Evolutionary conservation across 768 basidiomycete species (phyloP), one percentile per base, ranked within the genome.

Genomic region (Tulasnella calospora): DNA sequence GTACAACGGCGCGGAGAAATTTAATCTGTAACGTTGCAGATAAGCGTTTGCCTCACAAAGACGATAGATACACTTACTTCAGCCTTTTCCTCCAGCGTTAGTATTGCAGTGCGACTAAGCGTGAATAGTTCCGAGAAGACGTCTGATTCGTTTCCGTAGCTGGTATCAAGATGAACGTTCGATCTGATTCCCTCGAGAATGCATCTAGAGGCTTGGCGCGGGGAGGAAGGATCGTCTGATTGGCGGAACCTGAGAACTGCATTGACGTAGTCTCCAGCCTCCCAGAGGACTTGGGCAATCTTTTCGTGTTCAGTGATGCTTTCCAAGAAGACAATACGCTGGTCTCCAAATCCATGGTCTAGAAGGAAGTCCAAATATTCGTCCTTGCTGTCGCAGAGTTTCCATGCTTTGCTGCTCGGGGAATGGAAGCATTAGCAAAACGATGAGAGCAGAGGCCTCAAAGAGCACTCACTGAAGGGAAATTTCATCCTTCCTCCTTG

Each of bases 291-390:
- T 27, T 88, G 85, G 0, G 89, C 90, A 0, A 90, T 90, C 38
- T 91, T 88, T 1, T 80, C 75, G 69, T 83, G 85, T 79, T 85
- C 84, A 17, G 85, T 87, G 17, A 86, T 84, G 5, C 83, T 82
- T 41, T 85, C 84, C 17, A 90, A 83, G 9, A 91, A 80, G 0
- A 83, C 82, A 0, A 88, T 87, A 9, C 85, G 88, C 9, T 88
- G 87, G 17, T 85, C 79, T 80, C 89, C 88, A 9, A 92, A 83
- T 47, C 87, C 87, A 57, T 86, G 86, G 4, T 89, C 86, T 74
- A 90, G 87, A 19, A 90, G 84, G 78, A 89, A 92, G 44, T 87
- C 86, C n/a, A 90, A 79, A 27, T 86, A 85, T 30, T 90, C 89
- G 30, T 92, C 88, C 0, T 86, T 83, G 0, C 86, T 84, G 0